Evolutionary conservation across 2,329 filamentous ascomycete genomes (phyloP).

Genomic region (Lachnellula subtilissima): DNA sequence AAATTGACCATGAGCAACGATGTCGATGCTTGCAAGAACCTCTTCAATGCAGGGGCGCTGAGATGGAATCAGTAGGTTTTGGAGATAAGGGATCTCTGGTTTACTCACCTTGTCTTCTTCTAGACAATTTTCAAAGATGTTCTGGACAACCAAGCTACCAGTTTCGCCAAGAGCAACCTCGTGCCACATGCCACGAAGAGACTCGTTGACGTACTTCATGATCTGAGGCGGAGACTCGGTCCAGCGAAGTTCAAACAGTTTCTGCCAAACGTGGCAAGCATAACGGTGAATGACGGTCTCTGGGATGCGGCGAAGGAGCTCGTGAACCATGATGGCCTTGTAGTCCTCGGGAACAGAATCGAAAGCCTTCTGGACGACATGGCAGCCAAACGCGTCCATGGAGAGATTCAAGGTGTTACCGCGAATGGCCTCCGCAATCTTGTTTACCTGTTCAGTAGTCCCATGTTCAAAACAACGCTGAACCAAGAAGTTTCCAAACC

Average conservation of each 20-base stretch:
- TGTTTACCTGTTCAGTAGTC: slow-evolving; percentile 86
- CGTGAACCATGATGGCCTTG: slow-evolving; percentile 98
- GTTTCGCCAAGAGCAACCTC: slow-evolving; percentile 97
- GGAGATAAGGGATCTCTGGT: too few relatives aligned
- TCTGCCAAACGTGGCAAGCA: slow-evolving; percentile 99
- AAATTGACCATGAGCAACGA: slow-evolving; percentile 95
- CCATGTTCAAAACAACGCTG: slow-evolving; percentile 99
- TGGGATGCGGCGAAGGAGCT: slow-evolving; percentile 88
- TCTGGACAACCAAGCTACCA: slow-evolving; percentile 95
- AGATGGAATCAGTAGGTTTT: slow-evolving; percentile 19
- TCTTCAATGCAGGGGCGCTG: slow-evolving; percentile 96
- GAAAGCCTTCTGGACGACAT: slow-evolving; percentile 97
- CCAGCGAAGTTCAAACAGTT: slow-evolving; percentile 97
- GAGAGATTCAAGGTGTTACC: slow-evolving; percentile 91
- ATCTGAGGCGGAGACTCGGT: slow-evolving; percentile 91
- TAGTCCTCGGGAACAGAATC: slow-evolving; percentile 96
- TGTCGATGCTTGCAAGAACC: slow-evolving; percentile 89
- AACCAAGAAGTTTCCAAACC: slow-evolving; percentile 96
- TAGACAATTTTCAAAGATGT: slow-evolving; percentile 98
- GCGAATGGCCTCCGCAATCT: slow-evolving; percentile 89
- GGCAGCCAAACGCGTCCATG: slow-evolving; percentile 98
- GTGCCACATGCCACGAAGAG: slow-evolving; percentile 95
- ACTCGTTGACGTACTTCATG: slow-evolving; percentile 97
- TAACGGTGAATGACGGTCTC: slow-evolving; percentile 98
- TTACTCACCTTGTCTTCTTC: slow-evolving; percentile 88